These are phyloP conservation scores for Mycena pura DNA, from an alignment of 768 basidiomycete species.

Conservation along the genomic window DNA sequence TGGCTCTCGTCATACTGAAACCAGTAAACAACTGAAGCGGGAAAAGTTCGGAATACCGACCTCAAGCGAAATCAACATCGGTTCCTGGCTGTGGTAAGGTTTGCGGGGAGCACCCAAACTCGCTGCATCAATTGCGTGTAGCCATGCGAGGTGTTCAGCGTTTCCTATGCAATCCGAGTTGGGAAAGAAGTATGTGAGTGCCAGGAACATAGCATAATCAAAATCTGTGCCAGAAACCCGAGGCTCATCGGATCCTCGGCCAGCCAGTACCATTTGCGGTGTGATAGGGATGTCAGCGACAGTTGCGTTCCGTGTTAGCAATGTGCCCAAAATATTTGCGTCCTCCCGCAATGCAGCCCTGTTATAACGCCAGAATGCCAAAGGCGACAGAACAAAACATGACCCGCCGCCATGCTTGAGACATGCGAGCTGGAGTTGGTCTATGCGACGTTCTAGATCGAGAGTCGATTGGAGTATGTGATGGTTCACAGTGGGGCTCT, in stretches of 20 bases:
- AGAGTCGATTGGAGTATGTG: constrained; percentile 69
- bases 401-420: constrained; percentile 56
- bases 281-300: constrained; percentile 70
- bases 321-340: constrained; percentile 61
- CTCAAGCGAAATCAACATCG: constrained; percentile 55
- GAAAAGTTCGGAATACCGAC: constrained; percentile 34
- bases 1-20: constrained; percentile 60
- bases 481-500: constrained; percentile 65
- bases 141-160: constrained; percentile 69
- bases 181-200: constrained; percentile 83
- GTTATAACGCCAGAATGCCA: constrained; percentile 78
- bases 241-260: constrained; percentile 63
- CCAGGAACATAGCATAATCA: constrained; percentile 74
- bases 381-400: constrained; percentile 77
- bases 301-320: constrained; percentile 60
- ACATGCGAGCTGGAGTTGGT: constrained; percentile 55
- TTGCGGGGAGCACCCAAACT: constrained; percentile 42
- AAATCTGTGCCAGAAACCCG: constrained; percentile 54
- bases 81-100: constrained; percentile 42
- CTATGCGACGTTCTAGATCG: constrained; percentile 66
- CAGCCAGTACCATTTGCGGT: constrained; percentile 79
- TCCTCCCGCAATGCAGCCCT: constrained; percentile 59
- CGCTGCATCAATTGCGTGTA: constrained; percentile 54
- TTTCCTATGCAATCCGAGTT: constrained; percentile 73
- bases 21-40: constrained; percentile 8